A percentile compares a stretch with the other conserved stretches of the same genome.
These are phyloP conservation scores for Claviceps arundinis DNA, from an alignment of 2,329 filamentous ascomycete species.

Conservation along the genomic window DNA sequence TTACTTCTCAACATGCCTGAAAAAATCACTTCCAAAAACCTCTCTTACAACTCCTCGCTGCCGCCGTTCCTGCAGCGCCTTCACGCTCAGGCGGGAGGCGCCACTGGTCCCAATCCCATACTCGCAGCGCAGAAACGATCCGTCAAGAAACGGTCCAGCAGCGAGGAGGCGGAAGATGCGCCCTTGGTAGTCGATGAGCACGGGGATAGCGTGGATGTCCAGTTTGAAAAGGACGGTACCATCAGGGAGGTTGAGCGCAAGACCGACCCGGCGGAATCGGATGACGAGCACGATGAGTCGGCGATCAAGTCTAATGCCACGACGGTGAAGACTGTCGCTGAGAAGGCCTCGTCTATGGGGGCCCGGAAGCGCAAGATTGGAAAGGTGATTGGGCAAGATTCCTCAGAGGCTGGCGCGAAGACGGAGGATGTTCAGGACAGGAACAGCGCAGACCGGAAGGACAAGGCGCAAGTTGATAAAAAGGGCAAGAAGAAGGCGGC, in stretches of 20 bases:
- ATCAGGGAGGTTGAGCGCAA: conserved; percentile 19
- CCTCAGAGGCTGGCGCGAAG: conserved; percentile 13
- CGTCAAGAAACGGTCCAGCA: conserved; percentile 41
- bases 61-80: conserved; percentile 49
- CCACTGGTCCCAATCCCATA: conserved; percentile 38
- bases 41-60: conserved; percentile 48
- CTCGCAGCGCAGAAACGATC: conserved; percentile 36
- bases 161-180: conserved; percentile 63
- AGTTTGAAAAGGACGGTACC: conserved; percentile 28
- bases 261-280: conserved; percentile 10
- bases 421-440: conserved; percentile 2
- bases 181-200: conserved; percentile 64
- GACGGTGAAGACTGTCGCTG: conserved; percentile 9
- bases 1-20: conserved; percentile 26
- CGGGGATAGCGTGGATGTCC: conserved; percentile 46
- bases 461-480: conserved; percentile 16
- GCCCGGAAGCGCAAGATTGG: conserved; percentile 41
- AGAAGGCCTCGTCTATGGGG: conserved; percentile 19
- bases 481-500: conserved; percentile 37
- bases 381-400: conserved; percentile 21
- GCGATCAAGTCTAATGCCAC: conserved; percentile 18
- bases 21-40: conserved; percentile 58
- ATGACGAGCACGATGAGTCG: conserved; percentile 11
- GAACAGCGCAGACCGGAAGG: conserved; percentile 7
- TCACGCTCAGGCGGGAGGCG: conserved; percentile 36